Base-by-base conservation (phyloP, 768 basidiomycete genomes). In the Lepiota brunneoincarnata region DNA sequence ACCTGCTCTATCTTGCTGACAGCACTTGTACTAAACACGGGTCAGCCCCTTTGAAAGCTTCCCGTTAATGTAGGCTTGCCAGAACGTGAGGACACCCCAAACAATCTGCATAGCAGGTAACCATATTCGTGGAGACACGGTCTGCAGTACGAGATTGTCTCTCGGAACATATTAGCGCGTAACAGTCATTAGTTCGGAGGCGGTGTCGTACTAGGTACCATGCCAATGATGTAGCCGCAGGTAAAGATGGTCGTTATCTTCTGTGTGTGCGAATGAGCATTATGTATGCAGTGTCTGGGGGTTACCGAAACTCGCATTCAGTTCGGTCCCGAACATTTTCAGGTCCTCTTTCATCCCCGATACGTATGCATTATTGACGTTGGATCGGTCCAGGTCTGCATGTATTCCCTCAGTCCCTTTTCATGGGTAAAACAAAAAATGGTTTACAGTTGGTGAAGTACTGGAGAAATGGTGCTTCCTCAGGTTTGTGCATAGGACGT, bases 261-360 rank as follows among this genome's bases (percentile, higher is more conserved):
- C 80, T 82, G 58, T 52, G n/a, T 41, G n/a, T n/a, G n/a, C 34
- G 24, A 54, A 49, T 48, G 15, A 57, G 35, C 37, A 54, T 31
- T 49, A 49, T 43, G n/a, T 47, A 14, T 38, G 15, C 38, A 40
- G 23, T n/a, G 38, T 41, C 20, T 18, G 20, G 36, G 23, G 28
- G 39, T n/a, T n/a, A 26, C n/a, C 42, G 28, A 54, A 11, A 35
- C 73, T 57, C 47, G 80, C 78, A 61, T 89, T 87, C 62, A 81
- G 80, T 43, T 89, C 74, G 37, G 77, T 83, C 36, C 84, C 85
- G 39, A 72, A 64, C 83, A 88, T 85, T 52, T 76, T 59, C 35
- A 89, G 73, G 18, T 86, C 86, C 66, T 89, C 84, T 57, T 77
- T 83, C 86, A 91, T 87, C 5, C 87, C 87, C 4, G 84, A 87